phyloP scores from a whole-genome alignment of 2,329 filamentous ascomycete genomes.

The Elsinoe batatas region DNA sequence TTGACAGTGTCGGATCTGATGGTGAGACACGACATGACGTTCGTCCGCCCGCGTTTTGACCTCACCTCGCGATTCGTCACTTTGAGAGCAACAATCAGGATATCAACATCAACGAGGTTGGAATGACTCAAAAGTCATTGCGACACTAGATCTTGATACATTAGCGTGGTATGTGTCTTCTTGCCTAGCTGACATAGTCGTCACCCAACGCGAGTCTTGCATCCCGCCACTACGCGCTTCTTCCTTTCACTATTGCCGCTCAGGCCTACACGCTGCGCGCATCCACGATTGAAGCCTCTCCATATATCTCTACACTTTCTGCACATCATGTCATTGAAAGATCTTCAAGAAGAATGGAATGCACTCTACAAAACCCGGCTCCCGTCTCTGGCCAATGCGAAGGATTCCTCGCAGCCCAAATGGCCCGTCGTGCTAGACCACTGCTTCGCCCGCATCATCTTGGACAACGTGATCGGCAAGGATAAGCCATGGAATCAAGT shows the following conservation, averaged over 20 bases:
- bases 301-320: no score
- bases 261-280: no score
- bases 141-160: neutral
- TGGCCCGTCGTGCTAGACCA: conserved; percentile 38
- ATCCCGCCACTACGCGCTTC: no score
- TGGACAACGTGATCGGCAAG: conserved; percentile 33
- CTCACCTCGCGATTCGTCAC: conserved; percentile 4
- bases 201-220: no score
- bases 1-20: neutral
- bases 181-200: no score
- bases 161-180: no score
- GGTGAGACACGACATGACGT: neutral
- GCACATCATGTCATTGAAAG: neutral
- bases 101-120: neutral
- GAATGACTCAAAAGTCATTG: neutral
- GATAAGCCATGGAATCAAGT: conserved; percentile 34
- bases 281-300: no score
- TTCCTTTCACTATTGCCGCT: no score
- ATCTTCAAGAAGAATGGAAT: conserved; percentile 8
- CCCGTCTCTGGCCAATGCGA: neutral
- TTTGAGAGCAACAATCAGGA: neutral
- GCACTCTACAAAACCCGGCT: neutral
- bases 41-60: neutral
- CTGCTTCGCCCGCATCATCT: conserved; percentile 37
- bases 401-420: conserved; percentile 23